Evolutionary conservation across 2,329 filamentous ascomycete species (phyloP), one percentile per base, ranked within the genome.

Genomic region (Fonsecaea nubica): DNA sequence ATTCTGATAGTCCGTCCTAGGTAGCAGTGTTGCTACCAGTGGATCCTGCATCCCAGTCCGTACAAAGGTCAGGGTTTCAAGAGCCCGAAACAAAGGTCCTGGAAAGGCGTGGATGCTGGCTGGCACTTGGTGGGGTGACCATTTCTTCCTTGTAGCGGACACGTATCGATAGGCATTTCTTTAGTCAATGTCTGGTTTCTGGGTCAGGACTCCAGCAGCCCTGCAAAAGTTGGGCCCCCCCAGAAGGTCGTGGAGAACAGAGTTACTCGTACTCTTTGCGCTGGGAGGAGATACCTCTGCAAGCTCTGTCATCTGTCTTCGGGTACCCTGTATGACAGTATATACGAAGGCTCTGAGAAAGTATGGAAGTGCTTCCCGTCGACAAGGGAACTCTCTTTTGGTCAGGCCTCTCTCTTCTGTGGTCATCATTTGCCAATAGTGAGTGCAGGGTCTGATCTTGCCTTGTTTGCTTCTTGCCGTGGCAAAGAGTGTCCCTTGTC

Each of bases 151-250:
- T 25, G 6, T 50, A 25, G 52, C 52, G 52, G 52, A 55, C 52
- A 15, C 52, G 52, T 55, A 55, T 55, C 52, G 52, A 55, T 55
- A 55, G 33, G 52, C 18, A 50, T 50, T 25, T 50, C 45, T 50
- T 25, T 50, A 50, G 45, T 25, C 21, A 25, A 50, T 50, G 45
- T 50, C 45, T 25, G 45, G 45, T 18, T 50, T 21, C 25, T 25
- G 25, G 25, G 25, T 25, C 25, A 25, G 2, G 25, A 25, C 25
- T 25, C 25, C 25, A 25, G 10, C 4, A n/a, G 18, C 18, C 45
- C 45, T 50, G 18, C 45, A 2, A 12, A 50, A 25, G 9, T 25
- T 50, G 45, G 45, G 45, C 25, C 25, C 25, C 21, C 8, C 45
- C 18, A 7, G 18, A 25, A 25, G 18, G 3, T 4, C 45, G 45